Conservation (phyloP, 2,329 filamentous ascomycete species). For the Claviceps purpurea region DNA sequence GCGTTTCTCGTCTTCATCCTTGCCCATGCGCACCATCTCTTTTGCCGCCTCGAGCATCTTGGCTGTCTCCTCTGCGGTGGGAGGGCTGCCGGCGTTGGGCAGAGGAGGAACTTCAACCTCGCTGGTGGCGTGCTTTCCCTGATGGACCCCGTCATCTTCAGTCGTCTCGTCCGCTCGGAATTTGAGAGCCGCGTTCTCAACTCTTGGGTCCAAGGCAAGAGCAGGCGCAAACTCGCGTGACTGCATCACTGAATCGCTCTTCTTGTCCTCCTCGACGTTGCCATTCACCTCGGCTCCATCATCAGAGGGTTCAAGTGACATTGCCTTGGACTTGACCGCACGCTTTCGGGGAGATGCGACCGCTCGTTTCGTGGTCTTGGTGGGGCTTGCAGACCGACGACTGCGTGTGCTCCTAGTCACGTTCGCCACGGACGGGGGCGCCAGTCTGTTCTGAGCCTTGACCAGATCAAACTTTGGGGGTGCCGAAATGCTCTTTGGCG, state of each 20-base stretch:
- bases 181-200: constrained; percentile 48
- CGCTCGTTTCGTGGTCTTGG: constrained; percentile 34
- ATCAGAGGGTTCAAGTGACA: constrained; percentile 19
- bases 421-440: constrained; percentile 35
- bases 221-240: constrained; percentile 36
- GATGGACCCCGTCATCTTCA: constrained; percentile 40
- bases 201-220: constrained; percentile 35
- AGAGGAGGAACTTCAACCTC: constrained; percentile 66
- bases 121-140: constrained; percentile 59
- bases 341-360: constrained; percentile 44
- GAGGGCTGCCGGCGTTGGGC: constrained; percentile 45
- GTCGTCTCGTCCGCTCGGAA: constrained; percentile 54
- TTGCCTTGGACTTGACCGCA: constrained; percentile 29
- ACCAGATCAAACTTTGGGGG: constrained; percentile 66
- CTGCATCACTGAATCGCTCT: constrained; percentile 27
- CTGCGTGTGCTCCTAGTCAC: constrained; percentile 32
- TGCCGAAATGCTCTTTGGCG: constrained; percentile 62
- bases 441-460: constrained; percentile 27
- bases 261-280: constrained; percentile 16
- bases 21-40: constrained; percentile 67
- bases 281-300: constrained; percentile 18
- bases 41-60: constrained; percentile 78
- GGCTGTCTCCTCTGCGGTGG: constrained; percentile 63
- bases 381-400: constrained; percentile 44
- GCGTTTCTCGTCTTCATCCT: constrained; percentile 28